Percentiles rank a stretch among this genome's conserved stretches.
Conservation (phyloP, 139 green algal genomes). For the Asterochloris erici region DNA sequence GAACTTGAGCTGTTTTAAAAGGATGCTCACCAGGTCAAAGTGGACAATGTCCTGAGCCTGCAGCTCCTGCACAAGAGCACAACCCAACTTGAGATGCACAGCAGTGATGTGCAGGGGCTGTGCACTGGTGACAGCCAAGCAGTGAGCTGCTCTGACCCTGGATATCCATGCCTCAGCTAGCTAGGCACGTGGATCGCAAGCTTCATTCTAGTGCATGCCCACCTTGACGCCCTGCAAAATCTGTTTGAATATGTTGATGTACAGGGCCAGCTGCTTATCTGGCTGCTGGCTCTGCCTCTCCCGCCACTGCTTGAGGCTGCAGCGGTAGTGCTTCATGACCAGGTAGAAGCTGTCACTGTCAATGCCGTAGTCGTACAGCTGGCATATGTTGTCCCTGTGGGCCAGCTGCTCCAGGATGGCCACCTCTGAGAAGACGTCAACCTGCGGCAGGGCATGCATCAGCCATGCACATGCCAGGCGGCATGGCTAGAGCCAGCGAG, state of each 20-base stretch:
- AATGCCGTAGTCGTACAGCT: slow-evolving; percentile 8
- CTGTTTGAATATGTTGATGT: neutral
- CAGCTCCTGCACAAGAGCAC: neutral
- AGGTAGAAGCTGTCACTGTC: neutral
- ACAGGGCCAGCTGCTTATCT: neutral
- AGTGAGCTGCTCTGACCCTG: too few relatives aligned
- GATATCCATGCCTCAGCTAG: too few relatives aligned
- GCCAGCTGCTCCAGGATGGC: slow-evolving; percentile 6
- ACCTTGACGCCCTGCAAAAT: slow-evolving; percentile 2
- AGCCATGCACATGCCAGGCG: too few relatives aligned
- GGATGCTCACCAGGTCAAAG: neutral
- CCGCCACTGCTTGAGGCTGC: slow-evolving; percentile 6
- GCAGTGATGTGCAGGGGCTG: too few relatives aligned
- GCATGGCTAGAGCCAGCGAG: too few relatives aligned
- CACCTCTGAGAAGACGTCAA: slow-evolving; percentile 6
- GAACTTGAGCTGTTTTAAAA: too few relatives aligned
- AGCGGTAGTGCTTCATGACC: slow-evolving; percentile 3
- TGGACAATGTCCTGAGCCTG: neutral
- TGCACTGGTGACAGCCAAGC: too few relatives aligned
- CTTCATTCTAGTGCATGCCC: too few relatives aligned
- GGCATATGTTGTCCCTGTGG: neutral
- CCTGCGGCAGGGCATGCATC: neutral
- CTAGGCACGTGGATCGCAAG: too few relatives aligned
- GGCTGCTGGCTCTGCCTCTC: neutral
- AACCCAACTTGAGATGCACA: too few relatives aligned